Percentiles rank a stretch among this genome's conserved stretches.
These are phyloP conservation scores for Paraconiothyrium brasiliense DNA, from an alignment of 2,329 filamentous ascomycete genomes.

Conservation along the genomic window DNA sequence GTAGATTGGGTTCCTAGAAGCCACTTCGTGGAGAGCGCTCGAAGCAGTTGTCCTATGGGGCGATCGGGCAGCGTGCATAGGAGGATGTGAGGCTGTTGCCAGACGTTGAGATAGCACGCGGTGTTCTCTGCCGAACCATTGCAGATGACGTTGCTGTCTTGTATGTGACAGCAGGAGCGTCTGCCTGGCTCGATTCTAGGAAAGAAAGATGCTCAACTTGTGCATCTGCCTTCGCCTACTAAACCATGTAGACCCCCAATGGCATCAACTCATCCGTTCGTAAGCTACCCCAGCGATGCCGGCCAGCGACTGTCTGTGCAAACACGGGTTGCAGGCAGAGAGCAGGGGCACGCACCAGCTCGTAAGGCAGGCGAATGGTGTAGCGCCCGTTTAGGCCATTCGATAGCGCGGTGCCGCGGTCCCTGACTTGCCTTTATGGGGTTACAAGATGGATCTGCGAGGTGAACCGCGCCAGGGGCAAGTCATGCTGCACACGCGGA, in stretches of 20 bases:
- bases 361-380: conserved; percentile 2
- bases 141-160: neutral
- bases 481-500: conserved; percentile 6
- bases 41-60: neutral
- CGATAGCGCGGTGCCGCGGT: conserved; percentile 9
- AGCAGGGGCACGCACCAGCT: neutral
- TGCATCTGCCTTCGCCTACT: too few relatives aligned
- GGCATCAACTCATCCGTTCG: too few relatives aligned
- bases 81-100: neutral
- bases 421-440: conserved; percentile 13
- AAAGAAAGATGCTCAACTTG: neutral
- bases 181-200: neutral
- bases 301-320: too few relatives aligned
- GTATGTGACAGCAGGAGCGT: neutral
- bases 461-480: conserved; percentile 16
- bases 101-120: neutral
- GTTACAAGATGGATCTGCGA: conserved; percentile 1
- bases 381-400: conserved; percentile 15
- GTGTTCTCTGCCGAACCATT: too few relatives aligned
- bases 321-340: too few relatives aligned
- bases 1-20: neutral
- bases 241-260: too few relatives aligned
- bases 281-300: too few relatives aligned
- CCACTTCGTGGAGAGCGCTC: neutral
- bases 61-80: neutral